These are phyloP conservation scores for Sphagnum contortum DNA, from an alignment of 225 moss, liverwort and hornwort species.

Conservation along the genomic window DNA sequence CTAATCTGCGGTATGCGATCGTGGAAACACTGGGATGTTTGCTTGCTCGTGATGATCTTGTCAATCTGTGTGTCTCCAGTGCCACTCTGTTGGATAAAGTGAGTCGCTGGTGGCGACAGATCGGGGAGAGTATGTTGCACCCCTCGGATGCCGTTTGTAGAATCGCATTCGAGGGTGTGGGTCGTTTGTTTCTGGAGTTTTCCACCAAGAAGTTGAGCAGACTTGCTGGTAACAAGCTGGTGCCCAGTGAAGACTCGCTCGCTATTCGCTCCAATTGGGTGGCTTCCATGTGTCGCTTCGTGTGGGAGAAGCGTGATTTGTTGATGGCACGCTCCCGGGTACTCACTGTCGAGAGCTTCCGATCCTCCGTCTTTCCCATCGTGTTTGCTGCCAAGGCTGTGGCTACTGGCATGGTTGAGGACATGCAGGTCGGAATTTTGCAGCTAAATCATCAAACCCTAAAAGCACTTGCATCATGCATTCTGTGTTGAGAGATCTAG, in stretches of 20 bases:
- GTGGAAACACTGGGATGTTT: constrained; percentile 88
- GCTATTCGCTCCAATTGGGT: constrained; percentile 95
- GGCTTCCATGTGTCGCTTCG: constrained; percentile 79
- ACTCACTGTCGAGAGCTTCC: constrained; percentile 79
- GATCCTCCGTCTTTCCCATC: constrained; percentile 70
- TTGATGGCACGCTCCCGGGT: constrained; percentile 76
- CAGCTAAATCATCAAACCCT: no score
- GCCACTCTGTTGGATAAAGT: constrained; percentile 68
- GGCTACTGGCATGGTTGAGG: constrained; percentile 84
- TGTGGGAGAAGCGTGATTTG: constrained; percentile 83
- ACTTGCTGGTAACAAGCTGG: constrained; percentile 89
- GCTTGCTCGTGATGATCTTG: constrained; percentile 85
- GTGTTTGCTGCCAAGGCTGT: constrained; percentile 96
- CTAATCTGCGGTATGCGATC: constrained; percentile 80
- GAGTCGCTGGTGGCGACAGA: constrained; percentile 85
- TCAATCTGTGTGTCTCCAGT: constrained; percentile 81
- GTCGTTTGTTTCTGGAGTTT: constrained; percentile 82
- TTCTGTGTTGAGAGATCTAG: no score
- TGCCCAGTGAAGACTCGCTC: constrained; percentile 81
- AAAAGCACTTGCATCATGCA: no score
- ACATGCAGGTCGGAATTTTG: constrained; percentile 52
- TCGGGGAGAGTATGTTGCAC: constrained; percentile 81
- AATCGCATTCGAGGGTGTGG: constrained; percentile 84
- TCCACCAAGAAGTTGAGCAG: constrained; percentile 86
- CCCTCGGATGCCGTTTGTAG: constrained; percentile 80